A percentile compares a stretch with the other conserved stretches of the same genome.
Evolutionary conservation across 345 rosid genomes (phyloP).

Genomic region (Hirschfeldia incana): DNA sequence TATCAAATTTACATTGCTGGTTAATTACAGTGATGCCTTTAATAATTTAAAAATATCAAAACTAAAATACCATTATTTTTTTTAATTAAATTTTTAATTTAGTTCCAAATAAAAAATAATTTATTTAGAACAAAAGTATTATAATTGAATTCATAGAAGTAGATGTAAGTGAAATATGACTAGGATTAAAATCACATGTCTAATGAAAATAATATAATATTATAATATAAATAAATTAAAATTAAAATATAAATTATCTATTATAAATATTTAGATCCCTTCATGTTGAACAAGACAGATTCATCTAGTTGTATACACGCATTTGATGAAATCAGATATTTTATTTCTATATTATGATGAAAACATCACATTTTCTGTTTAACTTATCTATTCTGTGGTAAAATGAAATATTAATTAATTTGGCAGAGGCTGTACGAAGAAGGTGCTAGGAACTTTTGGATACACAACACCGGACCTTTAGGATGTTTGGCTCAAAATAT

Average conservation of each 20-base stretch:
- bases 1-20: not conserved
- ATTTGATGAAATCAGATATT: not conserved
- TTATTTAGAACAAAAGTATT: no score
- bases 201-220: no score
- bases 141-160: not conserved
- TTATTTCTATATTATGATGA: not conserved
- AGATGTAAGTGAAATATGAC: not conserved
- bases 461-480: slow-evolving; percentile 92
- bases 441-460: slow-evolving; percentile 92
- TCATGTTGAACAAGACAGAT: not conserved
- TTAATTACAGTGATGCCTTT: not conserved
- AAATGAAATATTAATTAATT: not conserved
- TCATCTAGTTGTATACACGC: not conserved
- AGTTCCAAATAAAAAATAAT: no score
- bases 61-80: not conserved
- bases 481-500: slow-evolving; percentile 94
- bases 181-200: not conserved
- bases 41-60: no score
- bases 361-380: not conserved
- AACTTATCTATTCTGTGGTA: not conserved
- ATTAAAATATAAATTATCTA: no score
- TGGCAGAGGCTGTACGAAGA: slow-evolving; percentile 68
- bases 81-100: no score
- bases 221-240: no score
- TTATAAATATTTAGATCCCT: no score